Percentiles rank a stretch among this genome's conserved stretches.
These are phyloP conservation scores for Corymbia citriodora DNA, from an alignment of 441 rosid genomes.

Conservation along the genomic window DNA sequence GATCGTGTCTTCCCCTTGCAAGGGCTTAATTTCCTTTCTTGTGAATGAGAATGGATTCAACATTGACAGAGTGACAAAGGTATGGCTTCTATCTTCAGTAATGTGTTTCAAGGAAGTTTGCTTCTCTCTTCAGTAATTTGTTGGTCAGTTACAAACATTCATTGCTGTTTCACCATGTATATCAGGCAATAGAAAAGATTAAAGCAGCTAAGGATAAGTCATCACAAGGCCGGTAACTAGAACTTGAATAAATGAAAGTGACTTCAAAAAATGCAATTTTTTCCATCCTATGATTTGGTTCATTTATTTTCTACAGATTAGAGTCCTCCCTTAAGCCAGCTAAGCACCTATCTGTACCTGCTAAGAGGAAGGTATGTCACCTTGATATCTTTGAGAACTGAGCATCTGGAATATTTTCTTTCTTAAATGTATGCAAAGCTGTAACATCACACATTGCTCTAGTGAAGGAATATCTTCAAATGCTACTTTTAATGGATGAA, in stretches of 20 bases:
- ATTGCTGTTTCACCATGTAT: not conserved
- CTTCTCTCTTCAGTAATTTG: not conserved
- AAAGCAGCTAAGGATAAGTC: not conserved
- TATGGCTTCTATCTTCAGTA: not conserved
- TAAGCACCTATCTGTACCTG: not conserved
- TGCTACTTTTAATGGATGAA: not conserved
- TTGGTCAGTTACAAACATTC: not conserved
- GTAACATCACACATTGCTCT: not conserved
- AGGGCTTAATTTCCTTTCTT: conserved; percentile 69
- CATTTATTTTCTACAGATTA: not conserved
- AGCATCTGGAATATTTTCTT: not conserved
- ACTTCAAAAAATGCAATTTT: not conserved
- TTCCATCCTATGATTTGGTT: not conserved
- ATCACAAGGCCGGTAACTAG: not conserved
- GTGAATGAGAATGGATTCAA: conserved; percentile 82
- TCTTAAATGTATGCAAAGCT: not conserved
- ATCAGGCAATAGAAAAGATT: not conserved
- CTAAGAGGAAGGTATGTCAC: not conserved
- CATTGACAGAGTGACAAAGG: not conserved
- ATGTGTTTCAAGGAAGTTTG: not conserved
- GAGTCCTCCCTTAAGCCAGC: not conserved
- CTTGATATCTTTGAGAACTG: not conserved
- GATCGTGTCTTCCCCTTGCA: not conserved
- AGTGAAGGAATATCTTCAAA: not conserved
- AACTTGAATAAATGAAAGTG: not conserved